A percentile compares a stretch with the other conserved stretches of the same genome.
Conservation (phyloP, 2,329 filamentous ascomycete genomes). For the Neonectria magnoliae region DNA sequence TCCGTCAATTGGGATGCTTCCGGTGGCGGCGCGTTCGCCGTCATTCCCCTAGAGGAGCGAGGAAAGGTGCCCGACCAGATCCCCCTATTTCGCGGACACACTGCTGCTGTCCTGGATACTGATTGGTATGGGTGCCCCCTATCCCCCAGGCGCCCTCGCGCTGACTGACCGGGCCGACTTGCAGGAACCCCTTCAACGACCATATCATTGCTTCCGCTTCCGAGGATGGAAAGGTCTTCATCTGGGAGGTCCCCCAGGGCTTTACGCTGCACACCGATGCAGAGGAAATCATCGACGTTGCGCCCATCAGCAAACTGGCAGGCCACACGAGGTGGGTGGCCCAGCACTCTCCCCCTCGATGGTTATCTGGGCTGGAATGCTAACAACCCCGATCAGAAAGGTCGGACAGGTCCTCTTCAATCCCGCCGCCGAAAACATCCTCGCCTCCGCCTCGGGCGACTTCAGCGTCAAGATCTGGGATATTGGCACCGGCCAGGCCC, state of each 20-base stretch:
- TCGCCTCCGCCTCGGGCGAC: slow-evolving; percentile 94
- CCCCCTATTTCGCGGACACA: slow-evolving; percentile 95
- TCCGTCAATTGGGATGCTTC: slow-evolving; percentile 98
- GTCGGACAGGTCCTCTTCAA: slow-evolving; percentile 99
- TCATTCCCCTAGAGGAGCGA: slow-evolving; percentile 89
- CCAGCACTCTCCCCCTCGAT: neutral
- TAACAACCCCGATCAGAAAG: slow-evolving; percentile 70
- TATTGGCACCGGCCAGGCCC: slow-evolving; percentile 78
- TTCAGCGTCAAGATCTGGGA: slow-evolving; percentile 98
- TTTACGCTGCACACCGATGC: slow-evolving; percentile 87
- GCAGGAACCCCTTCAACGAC: slow-evolving; percentile 95
- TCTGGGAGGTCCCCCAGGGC: slow-evolving; percentile 92
- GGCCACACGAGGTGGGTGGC: slow-evolving; percentile 82
- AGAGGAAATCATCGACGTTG: slow-evolving; percentile 84
- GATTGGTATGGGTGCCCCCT: slow-evolving; percentile 76
- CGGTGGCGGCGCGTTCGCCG: slow-evolving; percentile 95
- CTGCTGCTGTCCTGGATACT: slow-evolving; percentile 93
- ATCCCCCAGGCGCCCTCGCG: slow-evolving; percentile 8
- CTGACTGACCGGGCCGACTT: slow-evolving; percentile 26
- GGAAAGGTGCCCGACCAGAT: slow-evolving; percentile 93
- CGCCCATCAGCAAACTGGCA: slow-evolving; percentile 81
- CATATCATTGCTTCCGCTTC: slow-evolving; percentile 91
- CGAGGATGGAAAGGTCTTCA: slow-evolving; percentile 95
- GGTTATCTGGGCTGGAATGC: slow-evolving; percentile 14
- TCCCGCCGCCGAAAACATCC: slow-evolving; percentile 92